Base-by-base conservation (phyloP, 2,329 filamentous ascomycete species). In the Stachybotrys echinatus region DNA sequence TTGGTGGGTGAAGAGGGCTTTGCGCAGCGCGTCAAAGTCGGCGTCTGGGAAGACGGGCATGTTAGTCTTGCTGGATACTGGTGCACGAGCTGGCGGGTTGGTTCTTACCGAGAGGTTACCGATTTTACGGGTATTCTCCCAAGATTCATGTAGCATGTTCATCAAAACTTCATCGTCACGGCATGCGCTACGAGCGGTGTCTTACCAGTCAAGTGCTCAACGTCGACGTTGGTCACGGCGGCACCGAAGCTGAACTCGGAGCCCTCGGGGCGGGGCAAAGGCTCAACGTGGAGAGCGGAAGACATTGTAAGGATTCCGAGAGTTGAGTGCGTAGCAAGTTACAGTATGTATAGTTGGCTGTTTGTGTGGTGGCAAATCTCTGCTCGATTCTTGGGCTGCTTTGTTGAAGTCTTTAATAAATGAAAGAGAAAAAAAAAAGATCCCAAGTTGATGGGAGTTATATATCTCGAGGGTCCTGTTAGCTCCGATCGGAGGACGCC, bases 121-220 rank as follows among this genome's bases (percentile, higher is more conserved):
- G 76, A 76, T 80, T 79, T 65, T 50, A 79, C 76, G 76, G 76
- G 75, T 79, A 72, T 71, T 77, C 75, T 76, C 73, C 70, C 67
- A 64, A 23, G 27, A 61, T 58, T 34, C 50, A 38, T 42, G 44
- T 47, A 39, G n/a, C n/a, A n/a, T n/a, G n/a, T n/a, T 34, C 27
- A 34, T 34, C 27, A 34, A n/a, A 8, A 40, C 44, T 53, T 49
- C 21, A 46, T 22, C 14, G 23, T 43, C 20, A 52, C 50, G 44
- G 50, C 50, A 18, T 6, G 47, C 49, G 23, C 46, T n/a, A 4
- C 23, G 17, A 18, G 23, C 47, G 27, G 19, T 42, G 56, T 65
- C 76, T 73, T 76, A 84, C 81, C 80, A 47, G 74, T 79, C 43
- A 88, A 67, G 48, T 80, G 77, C 59, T 88, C 81, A 39, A 87